Evolutionary conservation across 1,139 yeast species (phyloP).

Genomic region (Meyerozyma carpophila): DNA sequence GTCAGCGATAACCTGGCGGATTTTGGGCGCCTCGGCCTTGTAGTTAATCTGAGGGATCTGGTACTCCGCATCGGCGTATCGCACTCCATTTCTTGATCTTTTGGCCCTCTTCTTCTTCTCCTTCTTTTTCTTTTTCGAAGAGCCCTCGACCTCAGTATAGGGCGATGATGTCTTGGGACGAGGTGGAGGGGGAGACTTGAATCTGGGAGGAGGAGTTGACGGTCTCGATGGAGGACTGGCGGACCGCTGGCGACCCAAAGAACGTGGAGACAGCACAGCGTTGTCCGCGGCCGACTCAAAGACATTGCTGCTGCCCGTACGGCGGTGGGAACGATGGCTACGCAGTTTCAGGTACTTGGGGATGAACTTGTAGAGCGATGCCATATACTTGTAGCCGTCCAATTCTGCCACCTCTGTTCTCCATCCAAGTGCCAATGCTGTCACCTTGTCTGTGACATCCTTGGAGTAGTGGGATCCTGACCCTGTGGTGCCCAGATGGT

Average conservation of each 20-base stretch:
- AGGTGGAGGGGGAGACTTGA: slow-evolving; percentile 21
- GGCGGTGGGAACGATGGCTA: slow-evolving; percentile 3
- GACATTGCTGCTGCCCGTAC: slow-evolving; percentile 9
- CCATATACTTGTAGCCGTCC: slow-evolving; percentile 30
- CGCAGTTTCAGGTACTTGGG: slow-evolving; percentile 5
- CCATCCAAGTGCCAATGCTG: slow-evolving; percentile 19
- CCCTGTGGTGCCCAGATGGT: slow-evolving; percentile 17
- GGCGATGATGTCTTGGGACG: slow-evolving; percentile 25
- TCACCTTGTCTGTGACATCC: slow-evolving; percentile 12
- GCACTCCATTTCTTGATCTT: slow-evolving; percentile 16
- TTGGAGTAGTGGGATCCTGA: slow-evolving; percentile 11
- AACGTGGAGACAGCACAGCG: slow-evolving; percentile 5
- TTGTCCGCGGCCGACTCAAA: slow-evolving; percentile 9
- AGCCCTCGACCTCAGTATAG: slow-evolving; percentile 5
- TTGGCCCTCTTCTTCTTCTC: slow-evolving; percentile 6
- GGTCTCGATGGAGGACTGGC: slow-evolving; percentile 5
- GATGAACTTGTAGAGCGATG: slow-evolving; percentile 16
- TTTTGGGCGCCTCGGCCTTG: slow-evolving; percentile 68
- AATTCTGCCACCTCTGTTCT: slow-evolving; percentile 11
- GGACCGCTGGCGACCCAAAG: slow-evolving; percentile 6
- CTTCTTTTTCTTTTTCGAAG: slow-evolving; percentile 12
- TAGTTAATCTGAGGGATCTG: slow-evolving; percentile 66
- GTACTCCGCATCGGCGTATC: slow-evolving; percentile 51
- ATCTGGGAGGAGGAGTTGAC: slow-evolving; percentile 3
- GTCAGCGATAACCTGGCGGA: slow-evolving; percentile 65